Evolutionary conservation across 2,329 filamentous ascomycete genomes (phyloP), one percentile per base, ranked within the genome.

Genomic region (Cladosporium velox): DNA sequence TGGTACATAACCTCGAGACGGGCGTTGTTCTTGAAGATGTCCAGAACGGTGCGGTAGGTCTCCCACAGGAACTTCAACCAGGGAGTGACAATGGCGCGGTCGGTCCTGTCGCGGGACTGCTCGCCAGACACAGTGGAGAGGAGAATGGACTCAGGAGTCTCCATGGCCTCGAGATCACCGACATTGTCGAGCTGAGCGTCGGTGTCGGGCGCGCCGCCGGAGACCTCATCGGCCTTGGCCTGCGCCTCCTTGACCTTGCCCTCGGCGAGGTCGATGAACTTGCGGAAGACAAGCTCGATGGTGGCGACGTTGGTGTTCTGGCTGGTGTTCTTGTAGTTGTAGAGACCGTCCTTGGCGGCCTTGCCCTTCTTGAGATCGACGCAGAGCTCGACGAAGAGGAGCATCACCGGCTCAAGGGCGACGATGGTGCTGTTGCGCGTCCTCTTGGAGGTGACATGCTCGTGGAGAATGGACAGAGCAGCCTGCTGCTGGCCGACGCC

Each of bases 51-150:
- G 69, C 95, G 91, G 84, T 99, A 99, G 18, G 95, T 97, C 85
- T 99, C 95, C 95, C 95, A 99, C 69, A 99, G 85, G 78, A 99
- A 99, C 84, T 99, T 99, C 76, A 99, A 88, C 95, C 95, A 99
- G 67, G 95, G 95, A 32, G 95, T 99, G 67, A 99, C 95, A 75
- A 99, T 96, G 77, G 95, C 95, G 75, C 95, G 90, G 83, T 99
- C 95, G 74, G 95, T 99, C 72, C 95, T 91, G 82, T 99, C 95
- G 78, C 92, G 90, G 68, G 94, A 97, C 82, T 98, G 94, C 83
- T 99, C 95, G 70, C 95, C 95, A 47, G 95, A 99, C 68, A 99
- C 95, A 64, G 95, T 99, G 70, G 95, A 96, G 57, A 99, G 89
- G 68, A 99, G 89, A 77, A 99, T 97, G 32, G 95, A 98, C 83